Base-by-base conservation (phyloP, 768 basidiomycete species). In the Collybia mongolica region DNA sequence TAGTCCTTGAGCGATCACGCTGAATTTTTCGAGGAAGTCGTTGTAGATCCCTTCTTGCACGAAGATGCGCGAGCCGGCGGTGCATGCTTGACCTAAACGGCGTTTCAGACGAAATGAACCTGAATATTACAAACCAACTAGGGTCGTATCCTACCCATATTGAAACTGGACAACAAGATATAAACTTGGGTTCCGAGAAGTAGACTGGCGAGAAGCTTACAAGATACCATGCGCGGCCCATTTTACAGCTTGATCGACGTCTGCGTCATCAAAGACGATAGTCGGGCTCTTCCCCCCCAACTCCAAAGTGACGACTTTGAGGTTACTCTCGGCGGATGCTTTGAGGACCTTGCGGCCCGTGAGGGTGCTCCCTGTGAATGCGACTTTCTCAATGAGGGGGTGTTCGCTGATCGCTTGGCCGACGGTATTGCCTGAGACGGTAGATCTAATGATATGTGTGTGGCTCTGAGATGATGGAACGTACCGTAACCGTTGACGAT, bases 261-360 rank as follows among this genome's bases (percentile, higher is more conserved):
- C 77, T 3, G 84, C 85, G 53, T 86, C 82, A 54, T 88, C 77
- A 60, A 86, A 89, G 53, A 91, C 73, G 56, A 91, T 76, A 42
- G 69, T 79, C 0, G 83, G 83, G 46, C 74, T 81, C 73, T 89
- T 88, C 35, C 88, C 88, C 8, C 90, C 90, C 18, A 92, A 76
- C 67, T 92, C 90, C 28, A 92, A 80, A 1, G 88, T 87, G 41
- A 90, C 84, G 51, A 79, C 80, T 72, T 96, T 96, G 57, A 96
- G 65, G 63, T 96, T 96, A 64, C 83, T 81, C 2, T 89, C 81
- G 2, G 92, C 78, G 4, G 88, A 85, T 90, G 81, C 78, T 26
- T 26, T 26, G 24, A 92, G 74, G 63, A 95, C 77, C 56, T 81
- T 82, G 12, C 90, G 79, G 5, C 93, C 93, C 20, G 84, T 81